Evolutionary conservation across 495 filamentous ascomycete genomes (phyloP).

Genomic region (Aspergillus hancockii): DNA sequence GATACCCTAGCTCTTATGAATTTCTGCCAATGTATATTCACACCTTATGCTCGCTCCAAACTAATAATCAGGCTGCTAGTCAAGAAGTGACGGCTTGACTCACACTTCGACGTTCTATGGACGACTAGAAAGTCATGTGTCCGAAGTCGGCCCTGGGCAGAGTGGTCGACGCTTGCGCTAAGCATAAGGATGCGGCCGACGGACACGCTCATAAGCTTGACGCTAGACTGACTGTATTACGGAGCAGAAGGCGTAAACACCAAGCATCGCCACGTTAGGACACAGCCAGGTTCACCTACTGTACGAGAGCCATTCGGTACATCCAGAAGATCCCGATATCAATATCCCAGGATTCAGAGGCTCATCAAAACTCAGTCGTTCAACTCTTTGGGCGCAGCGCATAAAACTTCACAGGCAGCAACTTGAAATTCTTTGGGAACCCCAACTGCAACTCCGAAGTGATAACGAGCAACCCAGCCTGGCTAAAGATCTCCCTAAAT

Average conservation of each 20-base stretch:
- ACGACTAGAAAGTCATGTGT: background rate
- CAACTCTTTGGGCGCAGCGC: constrained; percentile 51
- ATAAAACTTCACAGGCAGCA: constrained; percentile 73
- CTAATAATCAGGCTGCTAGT: background rate
- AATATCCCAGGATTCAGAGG: background rate
- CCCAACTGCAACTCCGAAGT: constrained; percentile 76
- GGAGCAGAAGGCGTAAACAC: too few relatives aligned
- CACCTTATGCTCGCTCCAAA: background rate
- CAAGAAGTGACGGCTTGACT: background rate
- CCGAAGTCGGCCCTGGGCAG: background rate
- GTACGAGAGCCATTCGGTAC: background rate
- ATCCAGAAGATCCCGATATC: background rate
- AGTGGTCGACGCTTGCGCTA: background rate
- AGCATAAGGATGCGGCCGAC: background rate
- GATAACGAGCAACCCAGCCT: constrained; percentile 66
- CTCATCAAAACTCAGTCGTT: background rate
- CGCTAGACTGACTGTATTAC: background rate
- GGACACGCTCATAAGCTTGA: background rate
- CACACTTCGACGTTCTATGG: background rate
- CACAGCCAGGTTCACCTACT: too few relatives aligned
- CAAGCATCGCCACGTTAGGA: background rate
- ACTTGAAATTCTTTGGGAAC: constrained; percentile 60
- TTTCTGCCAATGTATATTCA: background rate
- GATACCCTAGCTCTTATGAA: constrained; percentile 9
- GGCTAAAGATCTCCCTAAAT: constrained; percentile 66